Conservation (phyloP, 192 early-diverging fungal genomes). For the Umbelopsis sp. region DNA sequence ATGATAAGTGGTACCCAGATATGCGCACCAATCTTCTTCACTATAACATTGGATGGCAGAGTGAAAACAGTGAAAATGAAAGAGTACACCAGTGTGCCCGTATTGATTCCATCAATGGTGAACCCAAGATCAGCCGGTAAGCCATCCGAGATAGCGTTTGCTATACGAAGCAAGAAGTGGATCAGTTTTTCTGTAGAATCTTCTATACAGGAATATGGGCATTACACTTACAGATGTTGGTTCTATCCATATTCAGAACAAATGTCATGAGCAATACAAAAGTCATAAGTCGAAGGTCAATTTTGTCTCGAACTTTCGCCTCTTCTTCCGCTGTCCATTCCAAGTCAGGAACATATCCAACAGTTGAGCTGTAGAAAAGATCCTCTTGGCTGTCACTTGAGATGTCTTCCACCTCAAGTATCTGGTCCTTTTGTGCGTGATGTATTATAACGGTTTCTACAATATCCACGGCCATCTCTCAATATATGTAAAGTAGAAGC, state of each 20-base stretch:
- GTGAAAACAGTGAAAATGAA: constrained; percentile 43
- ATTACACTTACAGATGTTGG: constrained; percentile 19
- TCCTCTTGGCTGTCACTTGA: neutral
- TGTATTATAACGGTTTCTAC: neutral
- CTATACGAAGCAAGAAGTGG: neutral
- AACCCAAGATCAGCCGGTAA: constrained; percentile 45
- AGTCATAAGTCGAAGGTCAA: constrained; percentile 13
- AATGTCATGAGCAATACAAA: constrained; percentile 25
- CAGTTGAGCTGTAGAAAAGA: neutral
- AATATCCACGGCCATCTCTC: neutral
- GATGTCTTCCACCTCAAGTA: neutral
- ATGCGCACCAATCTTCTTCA: constrained; percentile 50
- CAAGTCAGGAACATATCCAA: constrained; percentile 13
- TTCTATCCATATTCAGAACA: constrained; percentile 27
- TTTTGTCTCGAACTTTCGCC: neutral
- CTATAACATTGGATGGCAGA: constrained; percentile 53
- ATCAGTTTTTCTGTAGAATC: too few relatives aligned
- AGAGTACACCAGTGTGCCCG: constrained; percentile 46
- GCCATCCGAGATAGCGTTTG: constrained; percentile 52
- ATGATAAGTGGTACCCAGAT: constrained; percentile 54
- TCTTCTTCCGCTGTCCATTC: constrained; percentile 26
- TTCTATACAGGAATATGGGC: neutral
- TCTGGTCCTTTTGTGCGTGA: neutral
- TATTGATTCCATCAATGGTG: constrained; percentile 45
- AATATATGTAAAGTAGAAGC: neutral